These are phyloP conservation scores for Fusarium pseudonygamai DNA, from an alignment of 2,329 filamentous ascomycete genomes.

Conservation along the genomic window DNA sequence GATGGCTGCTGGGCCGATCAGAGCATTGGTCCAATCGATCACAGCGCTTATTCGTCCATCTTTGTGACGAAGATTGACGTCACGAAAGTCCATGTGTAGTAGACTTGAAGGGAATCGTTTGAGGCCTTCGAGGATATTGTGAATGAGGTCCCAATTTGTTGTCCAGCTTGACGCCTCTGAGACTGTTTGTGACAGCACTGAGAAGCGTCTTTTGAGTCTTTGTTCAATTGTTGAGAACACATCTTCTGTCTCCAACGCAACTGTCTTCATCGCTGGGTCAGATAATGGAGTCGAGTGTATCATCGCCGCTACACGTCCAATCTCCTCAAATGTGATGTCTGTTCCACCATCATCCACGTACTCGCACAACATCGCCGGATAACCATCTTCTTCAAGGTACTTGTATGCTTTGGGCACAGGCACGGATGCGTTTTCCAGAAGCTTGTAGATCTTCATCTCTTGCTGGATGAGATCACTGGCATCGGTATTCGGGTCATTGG, in stretches of 20 bases:
- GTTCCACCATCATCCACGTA: conserved; percentile 12
- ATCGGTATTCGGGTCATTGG: background rate
- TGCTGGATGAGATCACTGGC: background rate
- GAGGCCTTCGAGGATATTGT: background rate
- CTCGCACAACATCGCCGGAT: conserved; percentile 16
- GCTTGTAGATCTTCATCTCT: conserved; percentile 4
- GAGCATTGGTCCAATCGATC: conserved; percentile 14
- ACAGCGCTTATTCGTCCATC: conserved; percentile 2
- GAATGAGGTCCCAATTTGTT: background rate
- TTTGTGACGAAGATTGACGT: background rate
- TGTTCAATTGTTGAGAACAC: background rate
- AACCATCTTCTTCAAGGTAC: background rate
- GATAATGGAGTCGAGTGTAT: background rate
- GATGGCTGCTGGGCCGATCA: background rate
- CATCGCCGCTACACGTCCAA: conserved; percentile 6
- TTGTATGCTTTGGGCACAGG: background rate
- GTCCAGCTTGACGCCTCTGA: background rate
- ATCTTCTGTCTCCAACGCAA: background rate
- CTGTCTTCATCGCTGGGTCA: accelerated
- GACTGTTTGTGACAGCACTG: background rate
- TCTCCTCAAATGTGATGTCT: background rate
- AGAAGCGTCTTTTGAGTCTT: conserved; percentile 5
- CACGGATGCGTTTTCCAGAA: background rate
- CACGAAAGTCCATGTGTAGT: conserved; percentile 17
- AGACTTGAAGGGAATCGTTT: background rate